These are phyloP conservation scores for Neopestalotiopsis clavispora DNA, from an alignment of 2,329 filamentous ascomycete species.

Conservation along the genomic window DNA sequence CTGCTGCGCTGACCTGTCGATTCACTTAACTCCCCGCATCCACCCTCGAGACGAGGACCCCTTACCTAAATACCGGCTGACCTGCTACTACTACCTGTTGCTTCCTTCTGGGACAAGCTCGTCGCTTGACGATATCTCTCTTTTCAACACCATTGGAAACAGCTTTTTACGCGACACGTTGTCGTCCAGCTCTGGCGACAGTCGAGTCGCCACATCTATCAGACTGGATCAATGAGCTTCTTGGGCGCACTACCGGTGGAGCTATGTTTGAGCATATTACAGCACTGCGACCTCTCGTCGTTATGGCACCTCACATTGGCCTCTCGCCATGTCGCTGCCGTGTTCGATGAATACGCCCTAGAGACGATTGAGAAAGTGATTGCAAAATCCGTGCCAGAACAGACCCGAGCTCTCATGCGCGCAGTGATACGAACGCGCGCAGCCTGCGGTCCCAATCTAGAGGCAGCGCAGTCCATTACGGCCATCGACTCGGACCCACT, in stretches of 20 bases:
- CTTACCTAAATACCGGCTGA: neutral
- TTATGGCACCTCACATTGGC: slow-evolving; percentile 1
- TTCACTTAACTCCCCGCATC: neutral
- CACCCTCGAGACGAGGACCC: neutral
- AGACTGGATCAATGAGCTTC: neutral
- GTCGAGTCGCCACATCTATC: neutral
- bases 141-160: neutral
- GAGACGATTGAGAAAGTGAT: slow-evolving; percentile 4
- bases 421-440: neutral
- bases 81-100: neutral
- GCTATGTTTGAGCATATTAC: neutral
- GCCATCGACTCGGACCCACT: neutral
- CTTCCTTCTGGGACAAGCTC: neutral
- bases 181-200: neutral
- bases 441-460: neutral
- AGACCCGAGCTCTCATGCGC: neutral
- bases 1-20: neutral
- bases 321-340: neutral
- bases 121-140: neutral
- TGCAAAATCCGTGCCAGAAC: neutral
- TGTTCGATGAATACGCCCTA: neutral
- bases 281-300: neutral
- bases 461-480: neutral
- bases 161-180: neutral
- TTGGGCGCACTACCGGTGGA: neutral